Base-by-base conservation (phyloP, 441 rosid species). In the Populus trichocarpa region DNA sequence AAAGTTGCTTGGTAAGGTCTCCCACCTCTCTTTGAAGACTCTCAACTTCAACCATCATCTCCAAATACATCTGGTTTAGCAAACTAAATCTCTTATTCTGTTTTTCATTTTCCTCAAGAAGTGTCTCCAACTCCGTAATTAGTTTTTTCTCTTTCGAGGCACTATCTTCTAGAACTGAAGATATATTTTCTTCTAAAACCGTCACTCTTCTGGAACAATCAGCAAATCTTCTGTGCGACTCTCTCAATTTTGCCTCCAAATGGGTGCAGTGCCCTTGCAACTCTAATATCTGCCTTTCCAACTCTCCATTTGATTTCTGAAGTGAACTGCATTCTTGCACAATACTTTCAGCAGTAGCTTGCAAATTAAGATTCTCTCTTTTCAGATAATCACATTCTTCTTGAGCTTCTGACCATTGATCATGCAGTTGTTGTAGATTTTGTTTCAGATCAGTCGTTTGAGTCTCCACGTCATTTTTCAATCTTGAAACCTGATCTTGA, bases 91-190 rank as follows among this genome's bases (percentile, higher is more conserved):
- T 81, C 78, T 85, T 84, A 32, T 83, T 83, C n/a, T 79, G 91
- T 26, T 79, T 78, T 46, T 42, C 77, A 74, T 77, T 81, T 83
- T 89, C 86, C 35, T 81, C 85, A 7, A 79, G 73, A 77, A 89
- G 83, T 53, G 65, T 69, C 26, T 86, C 89, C 71, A 88, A 66
- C 67, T 85, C 86, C 11, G 75, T 67, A 11, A 81, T 79, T 26
- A 91, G 65, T 50, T 74, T 84, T 80, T 82, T 78, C 80, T 85
- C 91, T 77, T 84, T 85, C 8, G 69, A 61, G 32, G 89, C 81
- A 78, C 80, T 79, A 28, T 86, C 86, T 80, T 88, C 86, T 69
- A 85, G 69, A 70, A 89, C 71, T 46, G 81, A 78, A 63, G 83
- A 81, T 65, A 91, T 74, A 33, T 79, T 85, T 78, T 79, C 86